A percentile compares a stretch with the other conserved stretches of the same genome.
Conservation (phyloP, 2,329 filamentous ascomycete genomes). For the Cladosporium halotolerans region DNA sequence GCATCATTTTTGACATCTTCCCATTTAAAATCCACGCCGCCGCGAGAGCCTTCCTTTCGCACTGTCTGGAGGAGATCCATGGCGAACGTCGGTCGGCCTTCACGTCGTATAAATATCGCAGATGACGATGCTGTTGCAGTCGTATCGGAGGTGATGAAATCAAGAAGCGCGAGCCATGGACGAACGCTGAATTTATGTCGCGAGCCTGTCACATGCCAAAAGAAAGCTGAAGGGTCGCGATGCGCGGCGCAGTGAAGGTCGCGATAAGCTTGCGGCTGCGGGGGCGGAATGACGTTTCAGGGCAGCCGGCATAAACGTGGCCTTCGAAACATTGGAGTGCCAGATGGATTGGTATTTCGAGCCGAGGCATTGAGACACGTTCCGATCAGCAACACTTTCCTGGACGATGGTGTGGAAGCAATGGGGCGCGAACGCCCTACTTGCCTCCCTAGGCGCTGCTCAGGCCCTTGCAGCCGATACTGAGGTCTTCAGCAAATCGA, state of each 20-base stretch:
- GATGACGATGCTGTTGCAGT: too few relatives aligned
- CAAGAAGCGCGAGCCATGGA: too few relatives aligned
- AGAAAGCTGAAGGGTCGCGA: neutral
- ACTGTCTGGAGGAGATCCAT: slow-evolving; percentile 95
- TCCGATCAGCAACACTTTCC: neutral
- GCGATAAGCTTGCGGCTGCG: neutral
- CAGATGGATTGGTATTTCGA: neutral
- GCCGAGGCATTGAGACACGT: slow-evolving; percentile 6
- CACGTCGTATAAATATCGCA: too few relatives aligned
- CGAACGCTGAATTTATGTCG: too few relatives aligned
- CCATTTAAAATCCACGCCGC: slow-evolving; percentile 95
- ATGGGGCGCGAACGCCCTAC: slow-evolving; percentile 19
- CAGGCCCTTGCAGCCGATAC: slow-evolving; percentile 16
- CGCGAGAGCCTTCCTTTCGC: slow-evolving; percentile 82
- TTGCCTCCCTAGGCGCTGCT: slow-evolving; percentile 19
- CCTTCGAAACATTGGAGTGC: slow-evolving; percentile 2
- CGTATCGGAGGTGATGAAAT: too few relatives aligned
- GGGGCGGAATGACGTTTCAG: slow-evolving; percentile 7
- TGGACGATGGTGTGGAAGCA: slow-evolving; percentile 18
- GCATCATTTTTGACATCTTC: slow-evolving; percentile 80
- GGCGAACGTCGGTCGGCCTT: slow-evolving; percentile 13
- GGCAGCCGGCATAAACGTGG: slow-evolving; percentile 3
- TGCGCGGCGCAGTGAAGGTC: neutral
- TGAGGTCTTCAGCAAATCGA: slow-evolving; percentile 37
- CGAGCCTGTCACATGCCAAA: slow-evolving; percentile 7